A percentile compares a stretch with the other conserved stretches of the same genome.
phyloP scores from a whole-genome alignment of 306 rosid genomes.

The Datisca glomerata region DNA sequence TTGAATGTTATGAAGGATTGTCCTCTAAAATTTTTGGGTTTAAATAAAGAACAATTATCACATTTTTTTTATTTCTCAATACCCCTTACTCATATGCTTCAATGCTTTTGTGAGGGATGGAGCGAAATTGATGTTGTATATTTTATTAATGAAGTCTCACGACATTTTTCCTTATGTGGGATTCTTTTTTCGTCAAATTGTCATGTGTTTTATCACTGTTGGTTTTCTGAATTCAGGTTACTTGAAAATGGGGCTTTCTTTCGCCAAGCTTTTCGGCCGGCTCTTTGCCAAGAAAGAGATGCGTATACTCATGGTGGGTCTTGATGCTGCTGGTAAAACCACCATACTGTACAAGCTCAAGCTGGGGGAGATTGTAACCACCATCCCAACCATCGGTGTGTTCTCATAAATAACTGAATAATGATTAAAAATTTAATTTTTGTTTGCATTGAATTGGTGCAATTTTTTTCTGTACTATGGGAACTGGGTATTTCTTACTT shows the following conservation, averaged over 20 bases:
- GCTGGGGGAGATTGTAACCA: slow-evolving; percentile 87
- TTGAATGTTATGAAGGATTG: too few species aligned
- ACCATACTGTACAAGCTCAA: slow-evolving; percentile 67
- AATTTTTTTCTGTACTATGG: neutral
- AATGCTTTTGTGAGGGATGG: too few species aligned
- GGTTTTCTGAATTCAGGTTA: neutral
- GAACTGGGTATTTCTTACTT: too few species aligned
- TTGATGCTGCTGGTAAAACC: neutral
- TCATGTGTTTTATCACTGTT: too few species aligned
- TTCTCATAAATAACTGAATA: neutral
- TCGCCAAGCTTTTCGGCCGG: slow-evolving; percentile 1
- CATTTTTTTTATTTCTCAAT: too few species aligned
- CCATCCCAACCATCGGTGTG: slow-evolving; percentile 81
- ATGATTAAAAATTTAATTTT: neutral
- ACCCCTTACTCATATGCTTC: too few species aligned
- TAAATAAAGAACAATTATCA: too few species aligned
- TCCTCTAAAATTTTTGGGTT: too few species aligned
- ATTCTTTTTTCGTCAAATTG: too few species aligned
- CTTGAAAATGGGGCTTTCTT: neutral
- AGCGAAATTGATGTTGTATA: too few species aligned
- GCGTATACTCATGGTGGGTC: slow-evolving; percentile 1
- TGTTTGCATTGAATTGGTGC: neutral
- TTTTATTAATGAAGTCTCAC: too few species aligned
- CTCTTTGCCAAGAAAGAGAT: slow-evolving; percentile 1
- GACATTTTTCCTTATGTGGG: too few species aligned